These are phyloP conservation scores for Bassia scoparia DNA, from an alignment of 148 eudicot genomes.

Conservation along the genomic window DNA sequence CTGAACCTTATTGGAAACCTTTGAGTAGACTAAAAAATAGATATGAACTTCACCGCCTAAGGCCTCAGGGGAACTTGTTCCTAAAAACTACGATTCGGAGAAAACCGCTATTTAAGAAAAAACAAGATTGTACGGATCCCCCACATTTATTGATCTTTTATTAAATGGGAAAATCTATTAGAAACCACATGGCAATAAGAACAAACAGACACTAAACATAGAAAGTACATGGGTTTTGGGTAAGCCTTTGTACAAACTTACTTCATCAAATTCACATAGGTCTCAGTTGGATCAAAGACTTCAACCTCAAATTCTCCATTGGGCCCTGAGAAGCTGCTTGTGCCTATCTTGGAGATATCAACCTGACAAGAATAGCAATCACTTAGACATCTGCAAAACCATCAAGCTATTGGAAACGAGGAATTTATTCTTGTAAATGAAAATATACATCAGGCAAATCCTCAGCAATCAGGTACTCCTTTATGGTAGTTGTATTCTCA, in stretches of 20 bases:
- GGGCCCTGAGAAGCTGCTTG: slow-evolving; percentile 72
- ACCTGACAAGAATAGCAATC: slow-evolving; percentile 46
- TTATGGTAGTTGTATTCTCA: slow-evolving; percentile 80
- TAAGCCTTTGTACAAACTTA: slow-evolving; percentile 34
- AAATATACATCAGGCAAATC: slow-evolving; percentile 77
- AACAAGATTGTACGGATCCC: not conserved
- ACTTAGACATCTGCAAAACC: slow-evolving; percentile 11
- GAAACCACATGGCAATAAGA: not conserved
- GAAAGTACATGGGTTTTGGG: not conserved
- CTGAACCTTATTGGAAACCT: no score
- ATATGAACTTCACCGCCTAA: no score
- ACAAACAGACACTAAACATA: not conserved
- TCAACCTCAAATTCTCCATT: slow-evolving; percentile 91
- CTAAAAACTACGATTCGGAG: no score
- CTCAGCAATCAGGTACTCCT: slow-evolving; percentile 88
- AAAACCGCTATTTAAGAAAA: not conserved
- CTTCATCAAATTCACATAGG: slow-evolving; percentile 91
- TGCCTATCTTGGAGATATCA: slow-evolving; percentile 65
- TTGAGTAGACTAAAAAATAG: no score
- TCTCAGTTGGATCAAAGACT: slow-evolving; percentile 89
- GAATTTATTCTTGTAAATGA: not conserved
- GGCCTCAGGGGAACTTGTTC: no score
- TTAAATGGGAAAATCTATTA: not conserved
- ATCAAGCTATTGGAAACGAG: not conserved
- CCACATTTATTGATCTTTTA: not conserved